Evolutionary conservation across 2,329 filamentous ascomycete genomes (phyloP), one percentile per base, ranked within the genome.

Genomic region (Fusarium piperis): DNA sequence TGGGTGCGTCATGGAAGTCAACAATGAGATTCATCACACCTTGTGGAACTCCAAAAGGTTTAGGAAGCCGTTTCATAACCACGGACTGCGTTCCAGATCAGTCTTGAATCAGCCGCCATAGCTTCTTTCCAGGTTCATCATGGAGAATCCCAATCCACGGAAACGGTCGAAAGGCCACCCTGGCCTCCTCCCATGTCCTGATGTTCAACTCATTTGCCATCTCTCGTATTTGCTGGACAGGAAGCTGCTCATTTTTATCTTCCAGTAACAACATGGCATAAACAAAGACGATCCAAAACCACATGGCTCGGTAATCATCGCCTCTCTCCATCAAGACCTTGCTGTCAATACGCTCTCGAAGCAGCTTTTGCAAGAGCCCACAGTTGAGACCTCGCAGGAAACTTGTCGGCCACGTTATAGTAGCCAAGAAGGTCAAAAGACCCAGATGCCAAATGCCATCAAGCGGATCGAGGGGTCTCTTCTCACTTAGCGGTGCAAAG

Each of bases 61-160:
- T 13, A 23, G 6, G 23, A 41, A 15, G 12, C 39, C 39, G 7
- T 23, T 41, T 18, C 12, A 23, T 10, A 4, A 15, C 12, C 39
- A 15, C 23, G 20, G 6, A 4, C 12, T 23, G 39, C 18, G 15
- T n/a, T 28, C 20, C 2, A n/a, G 2, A 16, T 46, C 6, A 46
- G 23, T 28, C 15, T 26, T 35, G 32, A 13, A 48, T 15, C 6
- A n/a, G 20, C 18, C 68, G 66, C 72, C 72, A 74, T 0, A 74
- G 5, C 15, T 44, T 33, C 35, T 39, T 67, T 2, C 70, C 70
- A 15, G 33, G 44, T 15, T 33, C 23, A 10, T 68, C 70, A 16
- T 74, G 72, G 11, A 74, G 61, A 12, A 68, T 28, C 0, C 28
- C 32, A 44, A 74, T 69, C 72, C 72, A 74, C 2, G 72, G 72